Conservation (phyloP, 352 stramenopile genomes). For the Blastocystis sp. region DNA sequence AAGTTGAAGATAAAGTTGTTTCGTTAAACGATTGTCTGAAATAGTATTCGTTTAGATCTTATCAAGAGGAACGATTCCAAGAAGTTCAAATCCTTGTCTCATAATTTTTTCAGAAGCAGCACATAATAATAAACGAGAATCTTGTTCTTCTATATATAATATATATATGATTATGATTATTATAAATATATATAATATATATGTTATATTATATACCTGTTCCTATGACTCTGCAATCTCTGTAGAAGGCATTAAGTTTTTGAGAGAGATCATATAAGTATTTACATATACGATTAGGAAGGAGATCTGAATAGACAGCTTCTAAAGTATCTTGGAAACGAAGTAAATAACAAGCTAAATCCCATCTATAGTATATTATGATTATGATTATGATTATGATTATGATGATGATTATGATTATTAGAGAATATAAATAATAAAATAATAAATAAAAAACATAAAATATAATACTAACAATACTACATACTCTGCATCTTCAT, state of each 20-base stretch:
- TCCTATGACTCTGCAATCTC: conserved; percentile 82
- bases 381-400: conserved; percentile 50
- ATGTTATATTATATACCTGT: conserved; percentile 45
- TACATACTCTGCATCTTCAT: conserved; percentile 51
- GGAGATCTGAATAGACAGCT: conserved; percentile 75
- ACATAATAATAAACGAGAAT: conserved; percentile 80
- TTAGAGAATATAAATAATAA: conserved; percentile 48
- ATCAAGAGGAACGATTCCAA: conserved; percentile 72
- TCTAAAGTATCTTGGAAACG: conserved; percentile 78
- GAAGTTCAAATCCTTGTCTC: conserved; percentile 66
- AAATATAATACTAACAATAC: conserved; percentile 53
- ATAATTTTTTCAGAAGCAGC: conserved; percentile 79
- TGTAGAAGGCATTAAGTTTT: conserved; percentile 89
- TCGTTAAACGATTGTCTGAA: no score
- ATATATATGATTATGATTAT: background rate
- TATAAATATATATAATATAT: conserved; percentile 9
- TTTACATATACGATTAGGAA: conserved; percentile 85
- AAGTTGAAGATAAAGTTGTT: no score
- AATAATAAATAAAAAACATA: conserved; percentile 54
- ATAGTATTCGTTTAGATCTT: no score
- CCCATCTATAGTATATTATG: conserved; percentile 72
- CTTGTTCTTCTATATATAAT: conserved; percentile 77
- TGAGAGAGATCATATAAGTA: conserved; percentile 88
- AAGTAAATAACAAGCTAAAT: conserved; percentile 51
- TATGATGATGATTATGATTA: background rate